These are phyloP conservation scores for Penicillium fimorum DNA, from an alignment of 495 filamentous ascomycete species.

Conservation along the genomic window DNA sequence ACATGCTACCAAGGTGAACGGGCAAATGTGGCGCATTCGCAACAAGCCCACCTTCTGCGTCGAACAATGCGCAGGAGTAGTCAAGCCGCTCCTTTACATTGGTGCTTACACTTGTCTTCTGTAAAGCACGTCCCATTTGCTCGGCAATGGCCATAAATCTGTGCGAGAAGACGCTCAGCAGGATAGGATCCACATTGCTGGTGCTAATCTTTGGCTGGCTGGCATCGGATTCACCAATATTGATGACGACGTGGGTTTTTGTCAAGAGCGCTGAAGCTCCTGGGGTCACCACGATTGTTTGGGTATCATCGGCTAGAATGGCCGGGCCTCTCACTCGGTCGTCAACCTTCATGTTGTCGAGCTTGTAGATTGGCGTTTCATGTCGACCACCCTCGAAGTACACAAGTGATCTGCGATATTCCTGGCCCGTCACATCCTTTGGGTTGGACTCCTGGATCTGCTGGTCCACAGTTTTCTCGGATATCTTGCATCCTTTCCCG, in stretches of 20 bases:
- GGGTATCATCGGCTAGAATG: constrained; percentile 85
- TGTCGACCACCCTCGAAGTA: constrained; percentile 57
- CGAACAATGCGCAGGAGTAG: constrained; percentile 45
- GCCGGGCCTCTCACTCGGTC: constrained; percentile 78
- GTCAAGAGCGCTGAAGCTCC: constrained; percentile 52
- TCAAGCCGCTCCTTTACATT: constrained; percentile 48
- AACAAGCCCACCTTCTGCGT: constrained; percentile 39
- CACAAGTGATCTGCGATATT: constrained; percentile 34
- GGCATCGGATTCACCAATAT: constrained; percentile 31
- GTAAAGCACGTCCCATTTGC: constrained; percentile 45
- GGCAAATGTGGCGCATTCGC: constrained; percentile 83
- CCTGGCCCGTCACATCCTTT: constrained; percentile 29
- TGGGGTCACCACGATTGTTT: constrained; percentile 87
- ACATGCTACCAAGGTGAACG: constrained; percentile 91
- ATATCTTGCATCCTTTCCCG: constrained; percentile 56
- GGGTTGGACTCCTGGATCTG: constrained; percentile 68
- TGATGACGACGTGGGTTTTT: constrained; percentile 34
- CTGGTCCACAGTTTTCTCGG: constrained; percentile 80
- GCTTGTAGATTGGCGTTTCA: constrained; percentile 78
- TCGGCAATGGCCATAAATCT: constrained; percentile 45
- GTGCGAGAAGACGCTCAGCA: constrained; percentile 65
- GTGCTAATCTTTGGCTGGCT: constrained; percentile 43
- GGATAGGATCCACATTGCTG: constrained; percentile 62
- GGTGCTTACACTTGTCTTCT: constrained; percentile 40
- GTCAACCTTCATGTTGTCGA: constrained; percentile 69